Base-by-base conservation (phyloP, 208 protist species). In the Acanthamoeba royreba region DNA sequence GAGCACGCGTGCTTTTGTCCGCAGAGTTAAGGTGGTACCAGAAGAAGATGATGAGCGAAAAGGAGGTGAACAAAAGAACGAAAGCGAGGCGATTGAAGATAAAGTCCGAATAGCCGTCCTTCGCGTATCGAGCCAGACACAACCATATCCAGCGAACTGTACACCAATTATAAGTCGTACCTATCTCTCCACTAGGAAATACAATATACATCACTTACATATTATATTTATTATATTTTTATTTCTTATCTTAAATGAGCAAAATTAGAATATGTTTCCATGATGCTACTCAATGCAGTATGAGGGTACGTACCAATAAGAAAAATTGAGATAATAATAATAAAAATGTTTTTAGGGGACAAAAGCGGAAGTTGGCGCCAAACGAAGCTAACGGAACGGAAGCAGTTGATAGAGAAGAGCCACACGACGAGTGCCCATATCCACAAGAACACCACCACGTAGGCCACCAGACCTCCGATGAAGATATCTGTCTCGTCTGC, bases 41-140 rank as follows among this genome's bases (percentile, higher is more conserved):
- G 31, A 86, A 86, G 77, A 86, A 38, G 25, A 86, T 86, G 46
- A 86, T 86, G 46, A 86, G 77, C 5, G 77, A 58, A 35, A 86
- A 86, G 2, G 77, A 0, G 28, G 77, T 86, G 77, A 86, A 86
- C 40, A 86, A 33, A 33, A 86, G 22, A 31, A 52, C 45, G 25
- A 47, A 86, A 22, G 77, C 17, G 33, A 86, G 31, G 38, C 40
- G 77, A 13, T 86, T 86, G 77, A 86, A 55, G 15, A 86, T 31
- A 19, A 86, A 86, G n/a, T 86, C 77, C 1, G 33, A 86, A 35
- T 86, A 86, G 46, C 77, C 77, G 28, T 86, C 77, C 22, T 86
- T 9, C 4, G 77, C 33, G 17, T 55, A 86, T 3, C 33, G 11
- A 11, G 61, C 15, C 22, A 72, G 25, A 17, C 61, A 72, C 28